Base-by-base conservation (phyloP, 257 asterid species). In the Voacanga thouarsii region DNA sequence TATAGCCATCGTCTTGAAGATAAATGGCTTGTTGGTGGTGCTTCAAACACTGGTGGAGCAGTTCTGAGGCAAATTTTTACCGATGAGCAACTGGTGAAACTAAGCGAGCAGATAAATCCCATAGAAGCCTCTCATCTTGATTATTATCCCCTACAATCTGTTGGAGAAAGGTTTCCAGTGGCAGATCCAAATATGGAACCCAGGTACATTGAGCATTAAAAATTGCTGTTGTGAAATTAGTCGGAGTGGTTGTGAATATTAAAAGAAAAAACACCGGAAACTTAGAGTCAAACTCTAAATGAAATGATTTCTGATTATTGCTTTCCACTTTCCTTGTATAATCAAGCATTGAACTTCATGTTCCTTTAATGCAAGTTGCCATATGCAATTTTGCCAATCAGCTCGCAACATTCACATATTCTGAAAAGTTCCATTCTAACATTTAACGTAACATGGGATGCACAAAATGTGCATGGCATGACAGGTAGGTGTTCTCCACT, bases 21-120 rank as follows among this genome's bases (percentile, higher is more conserved):
- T 77, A 90, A 89, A 84, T 94, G 99, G 99, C 99, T 94, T 15
- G 98, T 94, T 56, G 98, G 99, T 69, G 99, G 99, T 74, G 99
- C 99, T 69, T 94, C 99, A 78, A 94, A 94, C 83, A 92, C 99
- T 18, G 99, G 99, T 37, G 99, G 99, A 77, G 96, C 95, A 76
- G 97, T 92, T 77, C 95, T 94, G 49, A 89, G 96, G 86, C 86
- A 89, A 83, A 66, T 91, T 33, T 94, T 94, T 81, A 87, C 94
- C 0, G 97, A 94, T 76, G 94, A 90, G 65, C 90, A 94, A 83
- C 82, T 94, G 65, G 78, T 79, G 87, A 88, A 85, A 81, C 84
- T 94, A 74, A 94, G 99, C 53, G 84, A 81, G 80, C 87, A 88
- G 74, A 94, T 94, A 77, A 85, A 94, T 87, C 85, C 99, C 44